Base-by-base conservation (phyloP, 208 protist species). In the Trypanosoma scelopori region DNA sequence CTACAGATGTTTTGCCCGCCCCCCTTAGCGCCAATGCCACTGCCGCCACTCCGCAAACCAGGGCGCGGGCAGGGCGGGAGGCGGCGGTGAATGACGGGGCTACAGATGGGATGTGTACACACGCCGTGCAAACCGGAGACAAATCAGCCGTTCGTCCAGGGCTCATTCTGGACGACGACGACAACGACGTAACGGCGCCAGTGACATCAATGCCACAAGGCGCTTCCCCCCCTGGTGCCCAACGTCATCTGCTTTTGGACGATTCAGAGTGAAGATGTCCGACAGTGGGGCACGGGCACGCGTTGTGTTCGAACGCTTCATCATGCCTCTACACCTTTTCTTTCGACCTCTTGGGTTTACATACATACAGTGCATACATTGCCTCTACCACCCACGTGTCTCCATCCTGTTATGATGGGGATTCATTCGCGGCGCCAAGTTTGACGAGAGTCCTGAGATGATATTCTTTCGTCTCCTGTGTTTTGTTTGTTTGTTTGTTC, bases 221-320 rank as follows among this genome's bases (percentile, higher is more conserved):
- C 20, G 15, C 48, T 45, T 35, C 39, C 16, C 3, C 30, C 0
- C 11, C 47, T 6, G 23, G 43, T 30, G 13, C 32, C 45, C 45
- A 64, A 55, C 20, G 32, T 15, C 48, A 25, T 35, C 47, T 66
- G 5, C 61, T 66, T 49, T 66, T 66, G 61, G 61, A 66, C 48
- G 61, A 66, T 37, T 64, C 58, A 12, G 47, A 64, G 32, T 64
- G 49, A 47, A 39, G 15, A 1, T 53, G 43, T 55, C 9, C 39
- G 16, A 46, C 53, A 55, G 18, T 37, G 32, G 32, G 5, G 32
- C 32, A 37, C 32, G 9, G 32, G 9, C n/a, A n/a, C n/a, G n/a
- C n/a, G n/a, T n/a, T n/a, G n/a, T n/a, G n/a, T n/a, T n/a, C n/a
- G n/a, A n/a, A n/a, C n/a, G n/a, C 32, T 9, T 37, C 32, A 37